These are phyloP conservation scores for Borovskyia barvae DNA, from an alignment of 208 protist genomes.

Conservation along the genomic window DNA sequence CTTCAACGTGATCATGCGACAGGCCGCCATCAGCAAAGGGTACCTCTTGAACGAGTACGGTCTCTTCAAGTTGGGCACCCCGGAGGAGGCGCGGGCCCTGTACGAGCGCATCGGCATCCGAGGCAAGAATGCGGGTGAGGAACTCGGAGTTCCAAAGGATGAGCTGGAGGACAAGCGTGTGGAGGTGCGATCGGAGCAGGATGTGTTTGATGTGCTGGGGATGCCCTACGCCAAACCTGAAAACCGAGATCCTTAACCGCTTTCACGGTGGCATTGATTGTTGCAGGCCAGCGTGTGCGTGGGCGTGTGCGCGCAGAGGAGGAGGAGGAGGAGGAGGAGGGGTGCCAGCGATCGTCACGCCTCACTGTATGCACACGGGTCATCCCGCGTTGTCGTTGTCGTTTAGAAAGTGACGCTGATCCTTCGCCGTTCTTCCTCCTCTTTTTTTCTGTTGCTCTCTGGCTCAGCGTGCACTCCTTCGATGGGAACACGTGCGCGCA, in stretches of 20 bases:
- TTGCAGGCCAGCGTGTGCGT: not conserved
- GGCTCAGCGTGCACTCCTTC: too few species aligned
- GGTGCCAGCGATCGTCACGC: too few species aligned
- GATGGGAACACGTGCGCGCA: too few species aligned
- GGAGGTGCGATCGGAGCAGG: slow-evolving; percentile 70
- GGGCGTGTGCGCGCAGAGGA: not conserved
- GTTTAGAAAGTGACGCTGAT: too few species aligned
- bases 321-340: too few species aligned
- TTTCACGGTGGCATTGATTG: not conserved
- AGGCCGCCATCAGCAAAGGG: slow-evolving; percentile 85
- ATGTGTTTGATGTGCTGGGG: slow-evolving; percentile 86
- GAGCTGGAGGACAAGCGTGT: slow-evolving; percentile 85
- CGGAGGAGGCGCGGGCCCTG: slow-evolving; percentile 73
- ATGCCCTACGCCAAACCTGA: slow-evolving; percentile 86
- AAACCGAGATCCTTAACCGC: slow-evolving; percentile 76
- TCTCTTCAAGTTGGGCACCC: slow-evolving; percentile 80
- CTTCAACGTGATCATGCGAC: slow-evolving; percentile 93
- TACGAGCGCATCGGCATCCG: slow-evolving; percentile 70
- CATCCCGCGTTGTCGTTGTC: too few species aligned
- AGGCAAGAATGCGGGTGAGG: slow-evolving; percentile 78
- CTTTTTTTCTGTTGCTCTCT: too few species aligned
- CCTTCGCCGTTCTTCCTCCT: too few species aligned
- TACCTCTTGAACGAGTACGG: slow-evolving; percentile 91
- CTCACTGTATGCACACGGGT: too few species aligned
- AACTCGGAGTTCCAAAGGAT: slow-evolving; percentile 78